Percentiles rank a stretch among this genome's conserved stretches.
These are phyloP conservation scores for Pythium utonaiense DNA, from an alignment of 352 stramenopile genomes.

Conservation along the genomic window DNA sequence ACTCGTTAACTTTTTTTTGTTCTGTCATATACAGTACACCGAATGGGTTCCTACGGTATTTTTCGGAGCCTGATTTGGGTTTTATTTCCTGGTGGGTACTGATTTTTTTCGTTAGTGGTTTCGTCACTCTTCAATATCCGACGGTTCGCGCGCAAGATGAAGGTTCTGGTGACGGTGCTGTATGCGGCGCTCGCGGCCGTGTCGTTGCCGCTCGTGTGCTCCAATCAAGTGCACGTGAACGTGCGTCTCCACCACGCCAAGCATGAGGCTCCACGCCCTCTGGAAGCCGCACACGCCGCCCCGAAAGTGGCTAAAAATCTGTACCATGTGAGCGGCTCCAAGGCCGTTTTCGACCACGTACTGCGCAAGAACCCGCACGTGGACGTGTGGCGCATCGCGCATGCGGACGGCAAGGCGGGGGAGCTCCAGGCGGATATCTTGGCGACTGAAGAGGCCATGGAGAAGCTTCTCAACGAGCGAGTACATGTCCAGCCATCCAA, in stretches of 20 bases:
- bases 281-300: neutral
- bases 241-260: conserved; percentile 16
- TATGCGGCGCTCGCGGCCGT: conserved; percentile 4
- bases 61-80: too few species aligned
- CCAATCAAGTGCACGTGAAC: conserved; percentile 7
- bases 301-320: conserved; percentile 5
- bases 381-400: conserved; percentile 20
- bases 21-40: neutral
- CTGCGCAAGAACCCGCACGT: conserved; percentile 15
- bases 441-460: conserved; percentile 13
- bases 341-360: conserved; percentile 18
- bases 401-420: neutral
- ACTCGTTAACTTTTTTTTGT: neutral
- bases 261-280: neutral
- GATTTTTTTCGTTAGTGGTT: neutral
- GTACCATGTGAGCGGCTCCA: conserved; percentile 21
- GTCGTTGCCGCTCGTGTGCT: neutral
- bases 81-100: neutral
- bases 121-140: neutral
- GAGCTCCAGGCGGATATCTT: conserved; percentile 20
- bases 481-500: neutral
- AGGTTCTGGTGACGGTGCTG: conserved; percentile 2
- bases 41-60: too few species aligned
- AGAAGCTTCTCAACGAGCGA: neutral
- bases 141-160: neutral